These are phyloP conservation scores for Solanum medicagineum DNA, from an alignment of 257 asterid genomes.

Conservation along the genomic window DNA sequence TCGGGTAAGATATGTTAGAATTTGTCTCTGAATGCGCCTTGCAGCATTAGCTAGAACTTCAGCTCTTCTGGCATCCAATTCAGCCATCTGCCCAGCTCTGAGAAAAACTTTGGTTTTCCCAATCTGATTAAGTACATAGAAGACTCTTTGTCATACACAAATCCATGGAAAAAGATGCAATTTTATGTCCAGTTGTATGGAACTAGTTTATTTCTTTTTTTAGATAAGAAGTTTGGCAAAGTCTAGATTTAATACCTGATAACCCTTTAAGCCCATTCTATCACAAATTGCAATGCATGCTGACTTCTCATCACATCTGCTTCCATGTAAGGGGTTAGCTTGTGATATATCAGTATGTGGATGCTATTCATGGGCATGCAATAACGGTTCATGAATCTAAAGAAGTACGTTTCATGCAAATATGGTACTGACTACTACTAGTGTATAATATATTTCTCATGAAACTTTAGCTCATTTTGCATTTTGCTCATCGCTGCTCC, in stretches of 20 bases:
- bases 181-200: not conserved
- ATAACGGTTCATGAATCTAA: not conserved
- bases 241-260: constrained; percentile 46
- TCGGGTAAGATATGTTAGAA: constrained; percentile 60
- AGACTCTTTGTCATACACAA: not conserved
- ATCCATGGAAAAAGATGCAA: constrained; percentile 1
- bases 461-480: not conserved
- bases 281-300: constrained; percentile 67
- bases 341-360: not conserved
- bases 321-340: not conserved
- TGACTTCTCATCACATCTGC: constrained; percentile 76
- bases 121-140: constrained; percentile 31
- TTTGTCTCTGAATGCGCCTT: constrained; percentile 74
- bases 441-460: not conserved
- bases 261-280: constrained; percentile 79
- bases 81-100: constrained; percentile 99
- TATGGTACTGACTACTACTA: not conserved
- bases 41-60: constrained; percentile 78
- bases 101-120: constrained; percentile 93
- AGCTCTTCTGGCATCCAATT: constrained; percentile 83
- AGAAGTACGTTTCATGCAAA: not conserved
- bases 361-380: not conserved
- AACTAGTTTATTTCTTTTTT: not conserved
- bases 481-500: not conserved
- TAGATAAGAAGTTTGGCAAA: not conserved